These are phyloP conservation scores for Limonium bicolor DNA, from an alignment of 148 eudicot species.

Conservation along the genomic window DNA sequence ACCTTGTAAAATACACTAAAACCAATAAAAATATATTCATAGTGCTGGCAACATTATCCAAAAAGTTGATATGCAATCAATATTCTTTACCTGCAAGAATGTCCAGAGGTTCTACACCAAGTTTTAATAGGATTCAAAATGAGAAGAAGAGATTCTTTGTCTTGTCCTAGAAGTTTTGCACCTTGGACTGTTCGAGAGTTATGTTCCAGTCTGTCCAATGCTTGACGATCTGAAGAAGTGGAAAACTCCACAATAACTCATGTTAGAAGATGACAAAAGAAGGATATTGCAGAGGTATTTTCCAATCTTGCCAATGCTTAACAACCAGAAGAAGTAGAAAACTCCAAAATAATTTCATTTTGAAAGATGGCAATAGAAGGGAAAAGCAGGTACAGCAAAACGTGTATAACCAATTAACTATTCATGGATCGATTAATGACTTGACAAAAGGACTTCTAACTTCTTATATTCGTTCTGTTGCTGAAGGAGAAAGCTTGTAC, in stretches of 20 bases:
- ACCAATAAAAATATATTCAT: not conserved
- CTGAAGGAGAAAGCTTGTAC: too few relatives aligned
- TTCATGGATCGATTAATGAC: too few relatives aligned
- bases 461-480: too few relatives aligned
- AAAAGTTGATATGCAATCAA: not conserved
- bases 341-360: too few relatives aligned
- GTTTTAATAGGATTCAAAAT: conserved; percentile 58
- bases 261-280: not conserved
- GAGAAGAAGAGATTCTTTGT: conserved; percentile 53
- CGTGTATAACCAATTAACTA: too few relatives aligned
- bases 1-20: not conserved
- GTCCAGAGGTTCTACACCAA: conserved; percentile 26
- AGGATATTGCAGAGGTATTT: not conserved
- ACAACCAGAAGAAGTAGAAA: too few relatives aligned
- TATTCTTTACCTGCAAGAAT: conserved; percentile 39
- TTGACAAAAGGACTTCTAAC: too few relatives aligned
- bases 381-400: too few relatives aligned
- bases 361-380: too few relatives aligned
- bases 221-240: conserved; percentile 48
- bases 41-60: too few relatives aligned
- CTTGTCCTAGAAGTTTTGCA: conserved; percentile 77
- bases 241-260: not conserved
- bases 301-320: too few relatives aligned
- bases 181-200: conserved; percentile 72
- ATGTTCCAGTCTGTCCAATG: conserved; percentile 66